A percentile compares a stretch with the other conserved stretches of the same genome.
Conservation (phyloP, 345 rosid species). For the Salix dunnii region DNA sequence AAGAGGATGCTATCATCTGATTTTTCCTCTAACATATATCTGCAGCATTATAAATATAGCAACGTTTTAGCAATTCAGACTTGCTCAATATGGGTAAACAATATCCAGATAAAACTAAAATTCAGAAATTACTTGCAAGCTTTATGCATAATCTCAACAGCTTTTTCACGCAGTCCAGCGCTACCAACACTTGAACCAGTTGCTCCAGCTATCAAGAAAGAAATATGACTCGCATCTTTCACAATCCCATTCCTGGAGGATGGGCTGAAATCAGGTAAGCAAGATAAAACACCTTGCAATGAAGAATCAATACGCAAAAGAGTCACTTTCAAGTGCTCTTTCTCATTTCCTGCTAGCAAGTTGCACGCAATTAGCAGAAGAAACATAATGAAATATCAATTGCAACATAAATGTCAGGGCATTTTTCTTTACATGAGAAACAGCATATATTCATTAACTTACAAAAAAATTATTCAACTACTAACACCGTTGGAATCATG, state of each 20-base stretch:
- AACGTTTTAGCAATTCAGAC: slow-evolving; percentile 18
- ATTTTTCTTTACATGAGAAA: slow-evolving; percentile 11
- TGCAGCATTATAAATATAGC: slow-evolving; percentile 33
- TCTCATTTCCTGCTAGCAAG: slow-evolving; percentile 78
- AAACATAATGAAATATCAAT: background rate
- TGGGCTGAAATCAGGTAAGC: slow-evolving; percentile 98
- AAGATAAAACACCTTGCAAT: slow-evolving; percentile 94
- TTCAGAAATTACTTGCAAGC: slow-evolving; percentile 81
- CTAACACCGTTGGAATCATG: background rate
- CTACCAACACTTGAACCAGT: slow-evolving; percentile 88
- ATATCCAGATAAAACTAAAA: slow-evolving; percentile 5
- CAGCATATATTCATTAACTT: background rate
- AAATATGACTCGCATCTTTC: slow-evolving; percentile 41
- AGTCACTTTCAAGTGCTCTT: slow-evolving; percentile 95
- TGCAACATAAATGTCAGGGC: slow-evolving; percentile 10
- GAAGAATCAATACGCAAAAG: slow-evolving; percentile 94
- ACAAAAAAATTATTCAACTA: background rate
- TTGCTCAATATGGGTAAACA: slow-evolving; percentile 1
- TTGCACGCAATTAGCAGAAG: slow-evolving; percentile 14
- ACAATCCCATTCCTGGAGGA: slow-evolving; percentile 58
- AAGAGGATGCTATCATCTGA: slow-evolving; percentile 97
- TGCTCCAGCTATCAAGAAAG: slow-evolving; percentile 94
- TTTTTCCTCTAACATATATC: slow-evolving; percentile 83
- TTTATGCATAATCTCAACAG: slow-evolving; percentile 67
- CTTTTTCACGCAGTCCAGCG: slow-evolving; percentile 75